Evolutionary conservation across 2,329 filamentous ascomycete genomes (phyloP), one percentile per base, ranked within the genome.

Genomic region (Diaporthe capsici): DNA sequence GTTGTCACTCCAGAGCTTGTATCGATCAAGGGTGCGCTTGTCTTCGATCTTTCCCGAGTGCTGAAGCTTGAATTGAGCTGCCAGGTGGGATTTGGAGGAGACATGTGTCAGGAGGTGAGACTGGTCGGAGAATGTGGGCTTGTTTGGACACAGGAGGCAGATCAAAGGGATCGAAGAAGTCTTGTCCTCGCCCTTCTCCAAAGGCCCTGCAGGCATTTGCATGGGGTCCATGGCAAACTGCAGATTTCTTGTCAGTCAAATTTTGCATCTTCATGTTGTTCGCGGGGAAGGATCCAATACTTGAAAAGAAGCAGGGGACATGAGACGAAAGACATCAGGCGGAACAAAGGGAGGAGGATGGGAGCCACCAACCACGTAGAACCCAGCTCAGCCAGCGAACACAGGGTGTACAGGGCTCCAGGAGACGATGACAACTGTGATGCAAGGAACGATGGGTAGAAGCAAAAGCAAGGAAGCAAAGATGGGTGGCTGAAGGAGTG

Each of bases 51-150:
- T 89, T 73, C 93, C 91, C 75, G 90, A 91, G 78, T 98, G 91
- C 80, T 95, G 93, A 71, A 95, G 89, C 81, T 95, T 95, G 86
- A 96, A 97, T 80, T 94, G 92, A 82, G 95, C 91, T 76, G 95
- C 92, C 47, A 98, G 87, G 83, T 98, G 96, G n/a, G 94, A 94
- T 83, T 98, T 98, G 78, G 96, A 98, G 76, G 94, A 92, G 77
- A 98, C 91, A 82, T 98, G 96, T 17, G 96, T 98, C 81, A 98
- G 90, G 51, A 98, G 88, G 84, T 98, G 96, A 47, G 96, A 98
- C 60, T 95, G 88, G 84, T 98, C 96, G 74, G 95, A 98, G 85
- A 98, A 98, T 42, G 86, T 90, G 53, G 95, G 94, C 76, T 90
- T 90, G 79, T 93, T 94, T 49, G 94, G 93, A 83, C 96, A 98